Conservation (phyloP, 2,329 filamentous ascomycete genomes). For the Calonectria honghensis region DNA sequence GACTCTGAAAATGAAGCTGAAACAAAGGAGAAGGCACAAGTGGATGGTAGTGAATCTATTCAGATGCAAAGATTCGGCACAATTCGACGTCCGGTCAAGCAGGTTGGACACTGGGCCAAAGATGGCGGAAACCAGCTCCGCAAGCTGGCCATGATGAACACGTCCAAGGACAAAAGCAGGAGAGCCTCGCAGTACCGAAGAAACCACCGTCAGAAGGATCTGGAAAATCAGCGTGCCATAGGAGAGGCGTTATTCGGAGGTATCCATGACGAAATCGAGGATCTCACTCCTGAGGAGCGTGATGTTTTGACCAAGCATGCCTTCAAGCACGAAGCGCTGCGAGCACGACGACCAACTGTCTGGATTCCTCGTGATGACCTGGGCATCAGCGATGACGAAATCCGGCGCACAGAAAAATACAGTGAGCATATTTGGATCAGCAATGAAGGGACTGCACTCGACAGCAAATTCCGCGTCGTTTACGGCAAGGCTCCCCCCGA, state of each 20-base stretch:
- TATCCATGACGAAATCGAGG: slow-evolving; percentile 94
- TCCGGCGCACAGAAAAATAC: slow-evolving; percentile 83
- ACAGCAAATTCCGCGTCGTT: slow-evolving; percentile 87
- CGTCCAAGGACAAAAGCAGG: slow-evolving; percentile 54
- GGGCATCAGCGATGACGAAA: slow-evolving; percentile 94
- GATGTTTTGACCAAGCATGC: slow-evolving; percentile 90
- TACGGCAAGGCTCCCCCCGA: slow-evolving; percentile 92
- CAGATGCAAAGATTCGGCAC: slow-evolving; percentile 64
- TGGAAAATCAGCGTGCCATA: slow-evolving; percentile 83
- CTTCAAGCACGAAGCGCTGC: slow-evolving; percentile 92
- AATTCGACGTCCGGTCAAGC: slow-evolving; percentile 67
- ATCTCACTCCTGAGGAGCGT: slow-evolving; percentile 91
- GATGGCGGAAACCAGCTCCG: slow-evolving; percentile 70
- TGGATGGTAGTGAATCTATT: slow-evolving; percentile 62
- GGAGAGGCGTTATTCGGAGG: slow-evolving; percentile 90
- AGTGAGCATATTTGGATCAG: slow-evolving; percentile 93
- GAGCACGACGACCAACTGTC: slow-evolving; percentile 88
- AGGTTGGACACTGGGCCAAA: slow-evolving; percentile 62
- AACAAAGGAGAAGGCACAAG: slow-evolving; percentile 56
- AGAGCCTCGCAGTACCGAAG: slow-evolving; percentile 68
- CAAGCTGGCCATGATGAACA: slow-evolving; percentile 61
- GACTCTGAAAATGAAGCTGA: slow-evolving; percentile 66
- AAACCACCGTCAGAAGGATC: slow-evolving; percentile 73
- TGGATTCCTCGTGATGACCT: slow-evolving; percentile 96
- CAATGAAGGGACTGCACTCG: slow-evolving; percentile 92